A percentile compares a stretch with the other conserved stretches of the same genome.
These are phyloP conservation scores for Aspergillus ochraceoroseus DNA, from an alignment of 2,329 filamentous ascomycete genomes.

Conservation along the genomic window DNA sequence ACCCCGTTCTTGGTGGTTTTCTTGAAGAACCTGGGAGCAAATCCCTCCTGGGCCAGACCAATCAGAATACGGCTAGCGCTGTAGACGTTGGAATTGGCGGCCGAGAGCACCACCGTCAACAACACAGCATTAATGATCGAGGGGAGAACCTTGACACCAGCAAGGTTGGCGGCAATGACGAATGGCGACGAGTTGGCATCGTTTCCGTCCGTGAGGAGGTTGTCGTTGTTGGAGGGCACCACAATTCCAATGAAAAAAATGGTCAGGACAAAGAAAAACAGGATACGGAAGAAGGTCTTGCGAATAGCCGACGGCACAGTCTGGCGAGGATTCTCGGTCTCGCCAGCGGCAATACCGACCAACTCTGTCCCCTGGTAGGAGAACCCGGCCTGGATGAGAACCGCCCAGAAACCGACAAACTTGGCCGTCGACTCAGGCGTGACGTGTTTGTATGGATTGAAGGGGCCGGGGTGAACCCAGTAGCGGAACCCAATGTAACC, in stretches of 20 bases:
- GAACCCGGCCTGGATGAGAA: slow-evolving; percentile 45
- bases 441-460: slow-evolving; percentile 51
- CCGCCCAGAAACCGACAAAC: slow-evolving; percentile 59
- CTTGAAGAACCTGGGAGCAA: slow-evolving; percentile 43
- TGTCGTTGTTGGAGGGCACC: slow-evolving; percentile 57
- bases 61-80: slow-evolving; percentile 62
- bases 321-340: slow-evolving; percentile 67
- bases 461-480: slow-evolving; percentile 65
- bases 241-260: slow-evolving; percentile 65
- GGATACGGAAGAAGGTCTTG: slow-evolving; percentile 70
- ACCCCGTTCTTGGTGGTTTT: slow-evolving; percentile 42
- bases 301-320: slow-evolving; percentile 68
- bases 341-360: slow-evolving; percentile 72
- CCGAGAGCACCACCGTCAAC: slow-evolving; percentile 43
- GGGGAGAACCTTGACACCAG: slow-evolving; percentile 38
- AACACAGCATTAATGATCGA: slow-evolving; percentile 42
- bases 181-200: slow-evolving; percentile 39
- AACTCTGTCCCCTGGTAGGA: slow-evolving; percentile 61
- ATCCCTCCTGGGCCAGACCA: slow-evolving; percentile 53
- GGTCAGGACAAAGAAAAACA: slow-evolving; percentile 51
- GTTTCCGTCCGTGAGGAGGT: slow-evolving; percentile 46
- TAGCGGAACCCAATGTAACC: slow-evolving; percentile 69
- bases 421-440: slow-evolving; percentile 42
- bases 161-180: slow-evolving; percentile 42
- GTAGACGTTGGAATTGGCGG: slow-evolving; percentile 43